Evolutionary conservation across 2,329 filamentous ascomycete species (phyloP).

Genomic region (Karstenula rhodostoma): DNA sequence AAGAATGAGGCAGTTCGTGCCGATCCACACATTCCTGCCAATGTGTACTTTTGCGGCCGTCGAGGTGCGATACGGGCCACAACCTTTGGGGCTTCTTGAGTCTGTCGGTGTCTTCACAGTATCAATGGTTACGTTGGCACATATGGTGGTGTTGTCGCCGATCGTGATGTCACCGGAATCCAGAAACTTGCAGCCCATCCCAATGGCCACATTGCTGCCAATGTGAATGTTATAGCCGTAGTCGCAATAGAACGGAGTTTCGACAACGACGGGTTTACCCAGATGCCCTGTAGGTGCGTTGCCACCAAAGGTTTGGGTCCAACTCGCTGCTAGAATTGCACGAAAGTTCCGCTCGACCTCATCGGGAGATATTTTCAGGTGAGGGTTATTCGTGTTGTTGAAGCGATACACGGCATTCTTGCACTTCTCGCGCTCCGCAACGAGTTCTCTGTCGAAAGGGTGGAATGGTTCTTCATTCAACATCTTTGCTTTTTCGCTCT

Average conservation of each 20-base stretch:
- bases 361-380: slow-evolving; percentile 68
- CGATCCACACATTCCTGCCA: slow-evolving; percentile 74
- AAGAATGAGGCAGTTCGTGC: slow-evolving; percentile 67
- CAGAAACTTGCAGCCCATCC: slow-evolving; percentile 82
- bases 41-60: slow-evolving; percentile 77
- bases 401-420: slow-evolving; percentile 82
- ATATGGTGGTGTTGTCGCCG: slow-evolving; percentile 74
- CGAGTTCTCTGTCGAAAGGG: slow-evolving; percentile 78
- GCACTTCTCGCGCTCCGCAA: slow-evolving; percentile 85
- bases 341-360: slow-evolving; percentile 76
- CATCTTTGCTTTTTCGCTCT: slow-evolving; percentile 91
- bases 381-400: slow-evolving; percentile 82
- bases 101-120: slow-evolving; percentile 78
- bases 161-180: slow-evolving; percentile 87
- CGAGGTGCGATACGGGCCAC: slow-evolving; percentile 68
- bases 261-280: slow-evolving; percentile 79
- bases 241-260: slow-evolving; percentile 89
- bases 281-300: slow-evolving; percentile 65
- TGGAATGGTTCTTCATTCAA: slow-evolving; percentile 79
- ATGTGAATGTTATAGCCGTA: slow-evolving; percentile 96
- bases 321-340: slow-evolving; percentile 73
- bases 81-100: slow-evolving; percentile 75
- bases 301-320: slow-evolving; percentile 38
- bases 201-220: slow-evolving; percentile 83
- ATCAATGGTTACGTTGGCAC: slow-evolving; percentile 86